Evolutionary conservation across 306 rosid genomes (phyloP), one percentile per base, ranked within the genome.

Genomic region (Cucumis melo): DNA sequence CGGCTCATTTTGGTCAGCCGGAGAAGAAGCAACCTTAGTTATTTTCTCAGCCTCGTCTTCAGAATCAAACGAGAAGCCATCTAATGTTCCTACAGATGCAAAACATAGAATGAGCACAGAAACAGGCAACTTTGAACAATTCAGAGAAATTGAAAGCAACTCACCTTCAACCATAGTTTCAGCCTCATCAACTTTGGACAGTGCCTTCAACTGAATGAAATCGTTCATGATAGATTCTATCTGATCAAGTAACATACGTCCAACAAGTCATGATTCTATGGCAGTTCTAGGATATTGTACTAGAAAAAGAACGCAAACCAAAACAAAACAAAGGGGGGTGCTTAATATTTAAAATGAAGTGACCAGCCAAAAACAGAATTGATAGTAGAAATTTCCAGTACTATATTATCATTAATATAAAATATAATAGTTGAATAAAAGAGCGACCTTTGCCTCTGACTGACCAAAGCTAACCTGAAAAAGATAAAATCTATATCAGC

Each of bases 111-210:
- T 62, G 27, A 27, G 34, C 21, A 74, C 36, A 68, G 27, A 66
- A 41, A 13, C 8, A 44, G 42, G 36, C 34, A 42, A 42, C 42
- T 67, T 67, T 41, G 17, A 15, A 46, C 20, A 20, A 44, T 23
- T 44, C 24, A 46, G 41, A 65, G 38, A 53, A 78, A 59, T 72
- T 65, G 46, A 55, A 58, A 42, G 78, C 57, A 65, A 76, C 68
- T 77, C 77, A 93, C 98, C 98, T 90, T 94, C 97, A 84, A 91
- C 93, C 97, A 94, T 94, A 50, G 98, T 94, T 88, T 94, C 98
- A 77, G 97, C 87, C 87, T 91, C 98, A 67, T 86, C 86, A 53
- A 87, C 94, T 48, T 89, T 88, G 39, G 88, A 87, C 56, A 87
- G 94, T 70, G 97, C 91, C 84, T 85, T 90, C 79, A 93, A 85